Evolutionary conservation across 2,329 filamentous ascomycete genomes (phyloP).

Genomic region (Periconia macrospinosa): DNA sequence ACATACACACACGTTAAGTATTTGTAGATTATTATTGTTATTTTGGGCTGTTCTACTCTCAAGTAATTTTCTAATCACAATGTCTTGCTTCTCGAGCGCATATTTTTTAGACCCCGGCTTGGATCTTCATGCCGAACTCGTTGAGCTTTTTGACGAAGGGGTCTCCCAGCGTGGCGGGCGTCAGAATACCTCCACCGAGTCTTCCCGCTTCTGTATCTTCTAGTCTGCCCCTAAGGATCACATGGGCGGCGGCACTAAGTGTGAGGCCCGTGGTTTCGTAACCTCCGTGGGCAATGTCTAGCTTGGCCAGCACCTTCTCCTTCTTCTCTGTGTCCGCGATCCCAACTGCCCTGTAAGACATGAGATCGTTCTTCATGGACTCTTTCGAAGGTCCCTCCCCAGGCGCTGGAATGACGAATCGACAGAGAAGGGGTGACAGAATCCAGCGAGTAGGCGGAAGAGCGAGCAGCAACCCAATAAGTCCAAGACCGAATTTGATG

Average conservation of each 20-base stretch:
- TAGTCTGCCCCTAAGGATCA: slow-evolving; percentile 62
- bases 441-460: slow-evolving; percentile 57
- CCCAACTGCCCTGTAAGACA: slow-evolving; percentile 67
- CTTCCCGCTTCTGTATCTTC: slow-evolving; percentile 53
- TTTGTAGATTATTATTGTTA: neutral
- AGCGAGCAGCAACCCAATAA: slow-evolving; percentile 49
- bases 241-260: slow-evolving; percentile 65
- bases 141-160: slow-evolving; percentile 65
- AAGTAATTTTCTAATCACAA: too few species aligned
- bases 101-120: slow-evolving; percentile 19
- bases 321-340: slow-evolving; percentile 53
- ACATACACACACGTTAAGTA: too few species aligned
- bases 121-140: slow-evolving; percentile 63
- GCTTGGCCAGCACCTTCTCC: slow-evolving; percentile 59
- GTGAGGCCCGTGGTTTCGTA: slow-evolving; percentile 70
- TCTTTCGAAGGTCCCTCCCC: slow-evolving; percentile 48
- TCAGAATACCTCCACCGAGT: slow-evolving; percentile 69
- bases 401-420: slow-evolving; percentile 30
- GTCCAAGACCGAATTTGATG: slow-evolving; percentile 52
- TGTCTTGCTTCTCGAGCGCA: too few species aligned
- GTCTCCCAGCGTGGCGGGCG: slow-evolving; percentile 71
- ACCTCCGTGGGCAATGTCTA: slow-evolving; percentile 61
- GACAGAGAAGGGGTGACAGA: slow-evolving; percentile 30
- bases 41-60: too few species aligned
- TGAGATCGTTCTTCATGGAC: slow-evolving; percentile 58